Conservation (phyloP, 1,139 yeast genomes). For the Yarrowia galli region DNA sequence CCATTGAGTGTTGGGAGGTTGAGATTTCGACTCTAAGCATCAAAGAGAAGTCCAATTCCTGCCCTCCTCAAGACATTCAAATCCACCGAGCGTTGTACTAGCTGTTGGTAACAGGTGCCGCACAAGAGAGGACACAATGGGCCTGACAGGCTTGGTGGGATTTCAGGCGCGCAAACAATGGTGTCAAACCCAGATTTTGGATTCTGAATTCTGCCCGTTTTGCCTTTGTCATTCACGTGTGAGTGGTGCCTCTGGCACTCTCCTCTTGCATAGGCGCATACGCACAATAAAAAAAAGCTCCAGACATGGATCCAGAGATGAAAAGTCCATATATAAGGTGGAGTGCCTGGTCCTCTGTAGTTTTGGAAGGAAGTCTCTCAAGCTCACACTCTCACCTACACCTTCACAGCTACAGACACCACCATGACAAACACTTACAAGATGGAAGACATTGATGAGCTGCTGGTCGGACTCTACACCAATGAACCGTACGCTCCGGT, state of each 20-base stretch:
- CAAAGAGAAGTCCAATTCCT: no score
- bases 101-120: background rate
- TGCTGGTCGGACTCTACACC: slow-evolving; percentile 23
- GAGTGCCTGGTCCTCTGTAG: background rate
- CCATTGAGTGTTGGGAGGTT: background rate
- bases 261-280: slow-evolving; percentile 10
- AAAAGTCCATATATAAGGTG: background rate
- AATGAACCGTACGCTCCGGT: background rate
- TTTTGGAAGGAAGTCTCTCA: background rate
- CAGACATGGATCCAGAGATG: slow-evolving; percentile 4
- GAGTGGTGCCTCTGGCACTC: slow-evolving; percentile 11
- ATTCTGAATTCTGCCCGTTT: background rate
- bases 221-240: slow-evolving; percentile 12
- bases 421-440: slow-evolving; percentile 10
- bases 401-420: background rate
- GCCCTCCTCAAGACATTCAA: no score
- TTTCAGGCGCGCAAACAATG: background rate
- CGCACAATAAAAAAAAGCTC: background rate
- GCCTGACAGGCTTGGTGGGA: background rate
- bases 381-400: background rate
- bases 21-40: background rate
- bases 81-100: slow-evolving; percentile 12
- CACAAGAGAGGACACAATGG: background rate
- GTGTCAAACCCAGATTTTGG: slow-evolving; percentile 4
- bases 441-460: slow-evolving; percentile 29